Conservation (phyloP, 1,284 basidiomycete genomes). For the Abortiporus biennis region DNA sequence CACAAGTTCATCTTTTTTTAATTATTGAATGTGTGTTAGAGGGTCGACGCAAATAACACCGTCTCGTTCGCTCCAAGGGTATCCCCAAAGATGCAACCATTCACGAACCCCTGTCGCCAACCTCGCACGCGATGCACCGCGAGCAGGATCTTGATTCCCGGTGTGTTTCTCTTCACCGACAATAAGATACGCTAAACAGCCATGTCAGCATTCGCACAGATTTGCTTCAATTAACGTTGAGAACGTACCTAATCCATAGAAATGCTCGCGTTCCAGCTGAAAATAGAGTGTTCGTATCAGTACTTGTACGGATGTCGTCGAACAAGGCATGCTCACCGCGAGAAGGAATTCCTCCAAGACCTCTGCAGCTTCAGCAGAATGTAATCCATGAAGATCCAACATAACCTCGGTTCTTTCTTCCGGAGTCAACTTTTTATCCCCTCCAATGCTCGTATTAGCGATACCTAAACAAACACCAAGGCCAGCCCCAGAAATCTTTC, state of each 20-base stretch:
- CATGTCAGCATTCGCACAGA: constrained; percentile 5
- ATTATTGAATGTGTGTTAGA: constrained; percentile 53
- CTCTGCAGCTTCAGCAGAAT: constrained; percentile 88
- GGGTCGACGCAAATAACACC: constrained; percentile 87
- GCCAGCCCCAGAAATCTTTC: constrained; percentile 75
- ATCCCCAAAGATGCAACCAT: constrained; percentile 89
- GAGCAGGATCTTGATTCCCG: constrained; percentile 75
- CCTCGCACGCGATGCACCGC: constrained; percentile 78
- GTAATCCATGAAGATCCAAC: constrained; percentile 84
- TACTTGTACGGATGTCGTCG: constrained; percentile 2
- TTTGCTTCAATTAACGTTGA: too few relatives aligned
- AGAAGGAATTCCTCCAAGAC: constrained; percentile 88
- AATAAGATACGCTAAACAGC: constrained; percentile 70
- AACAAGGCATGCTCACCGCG: constrained; percentile 47
- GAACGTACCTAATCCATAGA: constrained; percentile 71
- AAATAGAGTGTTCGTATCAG: constrained; percentile 3
- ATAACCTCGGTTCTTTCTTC: constrained; percentile 81
- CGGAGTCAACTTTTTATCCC: constrained; percentile 51
- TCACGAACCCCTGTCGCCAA: constrained; percentile 82
- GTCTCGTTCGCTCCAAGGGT: constrained; percentile 92
- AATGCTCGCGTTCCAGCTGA: constrained; percentile 82
- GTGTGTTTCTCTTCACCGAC: constrained; percentile 97
- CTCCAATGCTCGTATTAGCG: constrained; percentile 48
- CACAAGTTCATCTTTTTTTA: too few relatives aligned
- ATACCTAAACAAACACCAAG: constrained; percentile 85